Evolutionary conservation across 495 filamentous ascomycete genomes (phyloP).

Genomic region (Penicillium silybi): DNA sequence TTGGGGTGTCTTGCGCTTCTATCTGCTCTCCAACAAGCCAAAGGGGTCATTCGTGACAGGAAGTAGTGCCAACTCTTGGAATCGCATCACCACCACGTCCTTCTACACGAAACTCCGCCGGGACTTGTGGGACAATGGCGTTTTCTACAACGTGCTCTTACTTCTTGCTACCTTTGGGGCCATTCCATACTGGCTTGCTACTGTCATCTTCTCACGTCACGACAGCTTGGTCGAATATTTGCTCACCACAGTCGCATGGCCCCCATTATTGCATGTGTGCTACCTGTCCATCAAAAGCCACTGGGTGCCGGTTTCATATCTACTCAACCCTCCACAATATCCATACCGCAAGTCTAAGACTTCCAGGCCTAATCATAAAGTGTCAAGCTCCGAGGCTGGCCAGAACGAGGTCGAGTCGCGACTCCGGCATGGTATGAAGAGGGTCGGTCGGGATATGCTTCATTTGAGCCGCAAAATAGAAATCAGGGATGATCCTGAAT

Average conservation of each 20-base stretch:
- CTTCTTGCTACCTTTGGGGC: constrained; percentile 15
- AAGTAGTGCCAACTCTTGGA: constrained; percentile 30
- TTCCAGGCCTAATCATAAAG: background rate
- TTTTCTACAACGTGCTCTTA: constrained; percentile 17
- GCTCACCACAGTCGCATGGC: constrained; percentile 24
- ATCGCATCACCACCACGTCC: constrained; percentile 8
- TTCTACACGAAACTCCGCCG: constrained; percentile 9
- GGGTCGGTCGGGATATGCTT: background rate
- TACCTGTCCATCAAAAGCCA: constrained; percentile 20
- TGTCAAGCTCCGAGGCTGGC: background rate
- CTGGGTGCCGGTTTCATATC: constrained; percentile 28
- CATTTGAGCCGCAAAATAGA: background rate
- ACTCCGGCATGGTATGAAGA: background rate
- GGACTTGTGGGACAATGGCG: constrained; percentile 22
- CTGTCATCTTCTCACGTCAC: background rate
- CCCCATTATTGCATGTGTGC: constrained; percentile 27
- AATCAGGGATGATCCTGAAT: background rate
- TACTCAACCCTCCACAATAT: constrained; percentile 21
- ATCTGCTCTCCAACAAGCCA: constrained; percentile 27
- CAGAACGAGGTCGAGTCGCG: background rate
- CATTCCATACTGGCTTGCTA: constrained; percentile 2
- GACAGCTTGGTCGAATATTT: background rate
- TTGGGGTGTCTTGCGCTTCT: constrained; percentile 24
- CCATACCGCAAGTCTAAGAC: background rate
- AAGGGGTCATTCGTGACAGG: constrained; percentile 39